Evolutionary conservation across 768 basidiomycete genomes (phyloP).

Genomic region (Rhodotorula diobovata): DNA sequence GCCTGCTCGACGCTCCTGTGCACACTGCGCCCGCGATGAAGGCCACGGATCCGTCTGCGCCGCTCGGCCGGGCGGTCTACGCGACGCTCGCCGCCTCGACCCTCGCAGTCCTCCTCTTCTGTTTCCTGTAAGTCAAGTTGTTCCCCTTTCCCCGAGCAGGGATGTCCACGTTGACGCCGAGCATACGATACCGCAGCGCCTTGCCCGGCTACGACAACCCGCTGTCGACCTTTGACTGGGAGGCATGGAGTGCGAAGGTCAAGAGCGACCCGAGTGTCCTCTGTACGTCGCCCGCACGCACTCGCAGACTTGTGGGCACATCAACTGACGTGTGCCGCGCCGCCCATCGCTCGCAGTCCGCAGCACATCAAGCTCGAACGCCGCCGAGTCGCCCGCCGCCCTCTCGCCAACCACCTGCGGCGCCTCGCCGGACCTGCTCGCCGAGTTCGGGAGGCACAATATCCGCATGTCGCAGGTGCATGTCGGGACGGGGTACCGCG

Average conservation of each 20-base stretch:
- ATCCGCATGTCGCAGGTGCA: slow-evolving; percentile 9
- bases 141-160: no score
- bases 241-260: neutral
- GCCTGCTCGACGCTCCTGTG: neutral
- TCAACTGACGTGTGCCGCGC: neutral
- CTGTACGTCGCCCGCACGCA: neutral
- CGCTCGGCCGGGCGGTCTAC: neutral
- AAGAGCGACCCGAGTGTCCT: neutral
- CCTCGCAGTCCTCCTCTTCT: neutral
- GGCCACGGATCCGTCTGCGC: neutral
- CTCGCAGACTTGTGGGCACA: no score
- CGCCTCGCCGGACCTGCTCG: neutral
- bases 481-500: slow-evolving; percentile 4
- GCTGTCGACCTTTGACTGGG: neutral
- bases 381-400: neutral
- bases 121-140: neutral
- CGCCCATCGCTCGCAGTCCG: neutral
- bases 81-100: neutral
- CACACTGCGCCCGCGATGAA: neutral
- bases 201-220: neutral
- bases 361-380: neutral
- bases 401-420: neutral
- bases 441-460: slow-evolving; percentile 2
- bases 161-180: neutral
- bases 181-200: neutral